These are phyloP conservation scores for Fragilariopsis cylindrus DNA, from an alignment of 108 stramenopile genomes.

Conservation along the genomic window DNA sequence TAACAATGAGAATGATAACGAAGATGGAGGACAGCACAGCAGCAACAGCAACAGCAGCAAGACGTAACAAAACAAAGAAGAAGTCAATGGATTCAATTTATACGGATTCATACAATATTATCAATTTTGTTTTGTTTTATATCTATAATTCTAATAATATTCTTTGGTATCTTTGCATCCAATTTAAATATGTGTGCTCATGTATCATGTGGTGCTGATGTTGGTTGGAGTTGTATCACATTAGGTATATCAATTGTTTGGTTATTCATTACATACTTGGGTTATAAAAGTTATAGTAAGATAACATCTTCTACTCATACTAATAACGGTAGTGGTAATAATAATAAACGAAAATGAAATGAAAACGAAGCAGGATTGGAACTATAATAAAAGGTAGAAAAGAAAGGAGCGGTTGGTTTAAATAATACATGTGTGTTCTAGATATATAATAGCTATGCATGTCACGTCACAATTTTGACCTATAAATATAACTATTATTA, in stretches of 20 bases:
- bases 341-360: too few relatives aligned
- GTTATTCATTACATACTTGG: background rate
- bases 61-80: background rate
- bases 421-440: too few relatives aligned
- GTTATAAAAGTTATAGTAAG: background rate
- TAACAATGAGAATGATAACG: background rate
- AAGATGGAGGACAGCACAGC: background rate
- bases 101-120: background rate
- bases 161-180: conserved; percentile 5
- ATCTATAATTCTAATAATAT: background rate
- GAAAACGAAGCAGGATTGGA: too few relatives aligned
- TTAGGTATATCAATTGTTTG: background rate
- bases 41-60: background rate
- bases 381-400: too few relatives aligned
- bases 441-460: too few relatives aligned
- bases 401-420: too few relatives aligned
- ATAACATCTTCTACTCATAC: too few relatives aligned
- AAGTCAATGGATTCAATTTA: background rate
- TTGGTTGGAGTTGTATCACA: conserved; percentile 1
- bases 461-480: too few relatives aligned
- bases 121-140: background rate
- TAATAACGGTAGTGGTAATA: too few relatives aligned
- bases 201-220: conserved; percentile 7
- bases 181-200: conserved; percentile 6
- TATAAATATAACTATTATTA: too few relatives aligned